Conservation (phyloP, 1,284 basidiomycete species). For the Cutaneotrichosporon daszewskae region DNA sequence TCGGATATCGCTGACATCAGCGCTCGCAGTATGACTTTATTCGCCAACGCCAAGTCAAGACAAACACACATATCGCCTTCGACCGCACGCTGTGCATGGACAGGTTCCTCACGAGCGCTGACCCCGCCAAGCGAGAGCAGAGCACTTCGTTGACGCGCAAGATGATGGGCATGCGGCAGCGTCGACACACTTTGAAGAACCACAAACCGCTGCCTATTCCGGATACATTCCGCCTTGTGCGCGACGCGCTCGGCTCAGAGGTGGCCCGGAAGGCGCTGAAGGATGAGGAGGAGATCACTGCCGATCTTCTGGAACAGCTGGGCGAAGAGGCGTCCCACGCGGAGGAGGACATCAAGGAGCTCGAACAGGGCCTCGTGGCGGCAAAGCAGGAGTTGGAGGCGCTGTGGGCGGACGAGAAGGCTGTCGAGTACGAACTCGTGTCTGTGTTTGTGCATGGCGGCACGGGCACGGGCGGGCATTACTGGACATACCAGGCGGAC, state of each 20-base stretch:
- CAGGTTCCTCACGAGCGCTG: slow-evolving; percentile 75
- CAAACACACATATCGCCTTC: slow-evolving; percentile 90
- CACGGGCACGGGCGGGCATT: slow-evolving; percentile 49
- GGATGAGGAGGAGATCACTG: slow-evolving; percentile 46
- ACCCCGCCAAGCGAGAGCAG: slow-evolving; percentile 62
- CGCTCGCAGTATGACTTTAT: slow-evolving; percentile 86
- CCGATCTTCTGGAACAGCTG: slow-evolving; percentile 34
- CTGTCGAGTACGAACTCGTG: slow-evolving; percentile 80
- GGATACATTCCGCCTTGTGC: slow-evolving; percentile 28
- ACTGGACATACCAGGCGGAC: slow-evolving; percentile 47
- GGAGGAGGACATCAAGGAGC: slow-evolving; percentile 57
- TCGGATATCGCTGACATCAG: slow-evolving; percentile 47
- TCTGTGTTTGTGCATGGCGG: slow-evolving; percentile 96
- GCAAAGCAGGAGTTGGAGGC: slow-evolving; percentile 68
- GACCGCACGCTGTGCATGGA: slow-evolving; percentile 83
- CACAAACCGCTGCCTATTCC: slow-evolving; percentile 34
- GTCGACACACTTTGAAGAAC: slow-evolving; percentile 62
- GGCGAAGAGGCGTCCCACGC: slow-evolving; percentile 55
- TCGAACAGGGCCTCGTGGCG: slow-evolving; percentile 55
- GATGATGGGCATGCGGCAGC: slow-evolving; percentile 59
- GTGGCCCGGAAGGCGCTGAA: slow-evolving; percentile 37
- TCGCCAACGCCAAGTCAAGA: slow-evolving; percentile 73
- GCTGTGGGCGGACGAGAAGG: slow-evolving; percentile 66
- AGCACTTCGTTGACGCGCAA: slow-evolving; percentile 65
- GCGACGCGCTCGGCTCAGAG: slow-evolving; percentile 21